A percentile compares a stretch with the other conserved stretches of the same genome.
phyloP scores from a whole-genome alignment of 1,284 basidiomycete genomes.

The Vanrija sp. region DNA sequence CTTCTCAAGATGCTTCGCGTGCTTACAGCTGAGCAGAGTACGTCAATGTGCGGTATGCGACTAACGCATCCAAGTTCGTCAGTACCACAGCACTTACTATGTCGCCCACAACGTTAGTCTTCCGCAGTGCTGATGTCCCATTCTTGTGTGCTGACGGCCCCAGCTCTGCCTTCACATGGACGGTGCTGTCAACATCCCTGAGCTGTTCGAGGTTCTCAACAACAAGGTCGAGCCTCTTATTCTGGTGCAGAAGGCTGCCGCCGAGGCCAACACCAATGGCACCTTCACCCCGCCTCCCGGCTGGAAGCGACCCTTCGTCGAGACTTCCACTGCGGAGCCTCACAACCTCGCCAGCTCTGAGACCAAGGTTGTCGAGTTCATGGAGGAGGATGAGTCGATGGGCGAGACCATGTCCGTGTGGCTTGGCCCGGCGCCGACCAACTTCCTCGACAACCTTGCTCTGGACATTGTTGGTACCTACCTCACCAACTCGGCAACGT shows the following conservation, averaged over 20 bases:
- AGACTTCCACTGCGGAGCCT: conserved; percentile 70
- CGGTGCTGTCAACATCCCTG: conserved; percentile 52
- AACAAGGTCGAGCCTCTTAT: conserved; percentile 76
- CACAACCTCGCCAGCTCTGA: conserved; percentile 57
- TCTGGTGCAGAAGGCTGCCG: conserved; percentile 50
- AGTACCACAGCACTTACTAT: conserved; percentile 89
- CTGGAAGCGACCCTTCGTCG: conserved; percentile 93
- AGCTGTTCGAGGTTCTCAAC: conserved; percentile 67
- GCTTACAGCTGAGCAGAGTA: conserved; percentile 85
- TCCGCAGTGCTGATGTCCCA: not conserved
- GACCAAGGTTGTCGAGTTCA: conserved; percentile 75
- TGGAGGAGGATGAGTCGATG: conserved; percentile 94
- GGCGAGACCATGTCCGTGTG: conserved; percentile 81
- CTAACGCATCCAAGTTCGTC: conserved; percentile 59
- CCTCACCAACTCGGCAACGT: conserved; percentile 80
- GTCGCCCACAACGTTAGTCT: conserved; percentile 85
- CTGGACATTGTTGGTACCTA: conserved; percentile 83
- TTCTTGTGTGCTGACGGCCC: conserved; percentile 55
- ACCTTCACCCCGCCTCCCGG: conserved; percentile 61
- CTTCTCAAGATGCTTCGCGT: conserved; percentile 86
- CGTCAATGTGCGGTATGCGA: conserved; percentile 28
- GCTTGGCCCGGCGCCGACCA: conserved; percentile 70
- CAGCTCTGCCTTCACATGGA: conserved; percentile 51
- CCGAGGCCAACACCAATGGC: not conserved
- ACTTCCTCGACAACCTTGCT: conserved; percentile 75